Percentiles rank a stretch among this genome's conserved stretches.
These are phyloP conservation scores for Hyphopichia khmerensis DNA, from an alignment of 1,139 yeast genomes.

Conservation along the genomic window DNA sequence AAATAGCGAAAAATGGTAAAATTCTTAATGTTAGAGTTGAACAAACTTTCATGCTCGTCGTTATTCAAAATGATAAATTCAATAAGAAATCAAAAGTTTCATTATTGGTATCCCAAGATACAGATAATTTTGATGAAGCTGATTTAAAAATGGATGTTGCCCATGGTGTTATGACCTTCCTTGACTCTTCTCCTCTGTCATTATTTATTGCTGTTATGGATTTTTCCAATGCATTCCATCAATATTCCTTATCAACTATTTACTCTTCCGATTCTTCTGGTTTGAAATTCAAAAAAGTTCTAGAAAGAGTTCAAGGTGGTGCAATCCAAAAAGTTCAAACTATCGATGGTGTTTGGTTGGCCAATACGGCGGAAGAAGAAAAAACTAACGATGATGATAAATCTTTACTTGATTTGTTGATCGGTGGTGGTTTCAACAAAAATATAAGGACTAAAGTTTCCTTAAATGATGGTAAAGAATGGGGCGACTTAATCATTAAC, in stretches of 20 bases:
- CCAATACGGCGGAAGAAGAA: conserved; percentile 38
- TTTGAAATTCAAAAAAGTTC: conserved; percentile 45
- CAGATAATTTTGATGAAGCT: conserved; percentile 49
- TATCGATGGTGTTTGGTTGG: conserved; percentile 73
- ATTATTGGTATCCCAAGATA: conserved; percentile 61
- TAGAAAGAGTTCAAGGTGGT: conserved; percentile 44
- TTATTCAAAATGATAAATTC: conserved; percentile 50
- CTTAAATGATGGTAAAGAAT: conserved; percentile 63
- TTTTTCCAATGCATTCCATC: conserved; percentile 15
- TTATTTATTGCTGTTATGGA: conserved; percentile 53
- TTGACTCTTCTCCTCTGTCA: conserved; percentile 58
- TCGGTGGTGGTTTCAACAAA: conserved; percentile 23
- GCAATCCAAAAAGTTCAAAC: conserved; percentile 53
- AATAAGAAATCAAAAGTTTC: conserved; percentile 39
- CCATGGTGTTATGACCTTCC: conserved; percentile 47
- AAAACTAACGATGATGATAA: conserved; percentile 17
- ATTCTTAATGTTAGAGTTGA: conserved; percentile 50
- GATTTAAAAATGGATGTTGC: conserved; percentile 47
- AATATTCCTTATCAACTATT: conserved; percentile 35
- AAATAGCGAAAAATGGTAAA: conserved; percentile 30
- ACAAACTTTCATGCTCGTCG: conserved; percentile 53
- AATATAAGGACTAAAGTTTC: conserved; percentile 39
- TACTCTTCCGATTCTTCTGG: conserved; percentile 68
- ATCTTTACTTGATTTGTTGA: conserved; percentile 24
- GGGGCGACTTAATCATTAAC: conserved; percentile 51